A percentile compares a stretch with the other conserved stretches of the same genome.
phyloP scores from a whole-genome alignment of 2,329 filamentous ascomycete genomes.

The Chaetomiaceae sp. region DNA sequence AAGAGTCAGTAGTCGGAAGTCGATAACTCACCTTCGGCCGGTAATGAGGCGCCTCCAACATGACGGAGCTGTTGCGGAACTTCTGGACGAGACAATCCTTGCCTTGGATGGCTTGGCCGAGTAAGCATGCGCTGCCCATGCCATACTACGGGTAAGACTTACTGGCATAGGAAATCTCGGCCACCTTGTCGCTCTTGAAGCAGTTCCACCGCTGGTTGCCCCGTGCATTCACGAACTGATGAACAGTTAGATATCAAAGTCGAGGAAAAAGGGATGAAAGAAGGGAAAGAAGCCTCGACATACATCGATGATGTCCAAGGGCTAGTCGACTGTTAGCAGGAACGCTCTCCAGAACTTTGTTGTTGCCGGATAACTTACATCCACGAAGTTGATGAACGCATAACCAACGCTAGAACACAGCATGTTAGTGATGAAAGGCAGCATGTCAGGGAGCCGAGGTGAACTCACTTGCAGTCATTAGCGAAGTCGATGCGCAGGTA shows the following conservation, averaged over 20 bases:
- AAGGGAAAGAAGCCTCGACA: conserved; percentile 29
- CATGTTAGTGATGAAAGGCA: no score
- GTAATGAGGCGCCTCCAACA: conserved; percentile 78
- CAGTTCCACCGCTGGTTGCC: conserved; percentile 74
- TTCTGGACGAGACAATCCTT: conserved; percentile 88
- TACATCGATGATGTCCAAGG: conserved; percentile 68
- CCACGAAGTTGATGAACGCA: conserved; percentile 91
- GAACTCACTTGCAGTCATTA: conserved; percentile 73
- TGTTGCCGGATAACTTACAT: conserved; percentile 53
- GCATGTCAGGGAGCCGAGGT: conserved; percentile 21
- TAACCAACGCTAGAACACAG: conserved; percentile 91
- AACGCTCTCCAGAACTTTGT: background rate
- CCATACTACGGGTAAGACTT: conserved; percentile 34
- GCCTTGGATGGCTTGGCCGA: conserved; percentile 72
- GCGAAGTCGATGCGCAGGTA: conserved; percentile 89
- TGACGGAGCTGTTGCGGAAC: conserved; percentile 94
- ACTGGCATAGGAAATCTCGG: conserved; percentile 95
- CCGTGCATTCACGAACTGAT: conserved; percentile 65
- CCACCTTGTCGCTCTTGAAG: conserved; percentile 78
- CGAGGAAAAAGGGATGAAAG: background rate
- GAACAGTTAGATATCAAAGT: conserved; percentile 26
- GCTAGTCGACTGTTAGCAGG: conserved; percentile 46
- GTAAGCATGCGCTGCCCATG: conserved; percentile 28
- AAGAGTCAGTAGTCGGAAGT: conserved; percentile 1
- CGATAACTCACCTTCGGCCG: conserved; percentile 65